Base-by-base conservation (phyloP, 2,329 filamentous ascomycete genomes). In the Davidsoniella neocaledoniae region DNA sequence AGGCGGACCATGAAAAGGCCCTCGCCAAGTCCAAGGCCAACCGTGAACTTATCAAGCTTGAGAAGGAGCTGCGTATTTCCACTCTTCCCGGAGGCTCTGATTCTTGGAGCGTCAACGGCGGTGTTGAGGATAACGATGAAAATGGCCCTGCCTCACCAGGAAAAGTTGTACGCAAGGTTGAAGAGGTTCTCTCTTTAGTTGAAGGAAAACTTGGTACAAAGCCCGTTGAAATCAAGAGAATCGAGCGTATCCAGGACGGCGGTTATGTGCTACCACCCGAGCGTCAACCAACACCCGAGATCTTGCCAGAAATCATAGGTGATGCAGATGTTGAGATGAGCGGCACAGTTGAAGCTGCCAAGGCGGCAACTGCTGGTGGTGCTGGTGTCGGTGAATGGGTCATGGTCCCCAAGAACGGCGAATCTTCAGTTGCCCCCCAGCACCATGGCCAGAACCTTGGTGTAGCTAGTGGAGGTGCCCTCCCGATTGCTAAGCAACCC, bases 241-340 rank as follows among this genome's bases (percentile, higher is more conserved):
- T 90, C 6, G 72, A 76, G 37, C 80, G 85, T 43, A 72, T 93
- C 41, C 79, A 91, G 58, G 83, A 84, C 58, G 87, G 86, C 45
- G 86, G 86, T 2, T 78, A 73, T 54, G 75, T 86, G 62, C 21
- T 41, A 5, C 77, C 86, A 54, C 73, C 71, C 5, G 66, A 65
- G 4, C 70, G 73, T 2, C 68, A 72, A 55, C 68, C 63, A 4
- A 58, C 59, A 38, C 61, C 61, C 2, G 57, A 75, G 54, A 66
- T 70, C 43, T 75, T 73, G 56, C 73, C 69, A 4, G 65, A 74
- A 39, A 65, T 76, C 64, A 65, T 73, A 48, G 73, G 70, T n/a
- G 74, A 79, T 55, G 70, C 71, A 8, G 77, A 81, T 57, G 69
- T 79, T 46, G 76, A 79, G 53, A 80, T 81, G 76, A 76, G 73